Evolutionary conservation across 306 rosid species (phyloP), one percentile per base, ranked within the genome.

Genomic region (Begonia loranthoides): DNA sequence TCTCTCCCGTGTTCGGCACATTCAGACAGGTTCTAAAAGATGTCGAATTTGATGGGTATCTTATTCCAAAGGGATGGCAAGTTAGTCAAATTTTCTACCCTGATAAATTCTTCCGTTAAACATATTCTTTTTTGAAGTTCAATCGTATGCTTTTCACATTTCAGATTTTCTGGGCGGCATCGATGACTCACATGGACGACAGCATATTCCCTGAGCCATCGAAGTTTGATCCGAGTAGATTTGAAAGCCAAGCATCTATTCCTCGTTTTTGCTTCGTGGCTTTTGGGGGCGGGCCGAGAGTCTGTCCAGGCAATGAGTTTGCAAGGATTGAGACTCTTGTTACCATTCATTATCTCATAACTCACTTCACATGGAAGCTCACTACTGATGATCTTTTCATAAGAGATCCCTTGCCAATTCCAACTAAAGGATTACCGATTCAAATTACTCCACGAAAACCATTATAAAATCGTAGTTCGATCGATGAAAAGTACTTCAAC

Each of bases 11-110:
- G 17, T 81, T 76, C 56, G 84, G 84, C 55, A 57, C 74, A 57
- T 76, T 84, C 66, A 70, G 82, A 54, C 71, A 49, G 50, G 82
- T 86, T 9, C 2, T 56, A 10, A 56, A 66, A 69, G 93, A 79
- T 57, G 67, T 79, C 24, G 80, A 88, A 50, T 84, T 59, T 10
- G 77, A 50, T 43, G 93, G 79, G 40, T 81, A 79, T 62, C 49
- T 68, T 38, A 81, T 88, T 47, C 96, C 93, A 4, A 75, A 84
- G 70, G 96, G 94, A 55, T 88, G 94, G 96, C 94, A 81, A 59
- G 96, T 88, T 63, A 66, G 73, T 68, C 51, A 67, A 58, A 9
- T 21, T 43, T 13, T 55, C 38, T 5, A 24, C 34, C 49, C 36
- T 21, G 2, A 34, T 45, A n/a, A 1, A 13, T 36, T 13, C 51